Percentiles rank a stretch among this genome's conserved stretches.
These are phyloP conservation scores for Schoenoplectus tabernaemontani DNA, from an alignment of 202 grass and related monocot species.

Conservation along the genomic window DNA sequence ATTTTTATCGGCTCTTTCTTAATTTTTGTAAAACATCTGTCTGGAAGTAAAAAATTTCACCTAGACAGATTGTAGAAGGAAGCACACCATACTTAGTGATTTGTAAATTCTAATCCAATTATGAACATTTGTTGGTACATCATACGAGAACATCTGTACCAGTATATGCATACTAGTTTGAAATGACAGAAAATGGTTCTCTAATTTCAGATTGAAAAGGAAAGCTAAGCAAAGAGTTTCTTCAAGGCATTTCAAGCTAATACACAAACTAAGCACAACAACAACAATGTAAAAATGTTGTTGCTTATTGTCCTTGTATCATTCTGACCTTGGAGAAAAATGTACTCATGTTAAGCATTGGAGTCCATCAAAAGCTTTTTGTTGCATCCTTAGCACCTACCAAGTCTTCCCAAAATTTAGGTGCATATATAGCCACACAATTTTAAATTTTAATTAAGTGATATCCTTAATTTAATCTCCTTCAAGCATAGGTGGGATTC, in stretches of 20 bases:
- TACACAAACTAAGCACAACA: neutral
- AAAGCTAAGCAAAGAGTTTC: neutral
- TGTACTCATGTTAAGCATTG: neutral
- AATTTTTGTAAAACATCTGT: neutral
- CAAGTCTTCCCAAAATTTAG: constrained; percentile 20
- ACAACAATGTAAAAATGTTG: neutral
- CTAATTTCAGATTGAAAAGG: neutral
- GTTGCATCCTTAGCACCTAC: constrained; percentile 35
- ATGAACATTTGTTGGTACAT: neutral
- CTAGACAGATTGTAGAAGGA: neutral
- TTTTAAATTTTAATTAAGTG: too few species aligned
- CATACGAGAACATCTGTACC: neutral
- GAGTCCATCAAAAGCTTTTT: neutral
- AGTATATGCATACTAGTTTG: neutral
- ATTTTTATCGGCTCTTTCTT: neutral
- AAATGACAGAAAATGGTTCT: neutral
- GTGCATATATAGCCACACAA: constrained; percentile 42
- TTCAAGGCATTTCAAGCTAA: neutral
- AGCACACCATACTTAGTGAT: neutral
- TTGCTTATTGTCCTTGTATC: neutral
- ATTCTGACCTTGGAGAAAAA: neutral
- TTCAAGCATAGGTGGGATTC: too few species aligned
- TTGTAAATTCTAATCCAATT: neutral
- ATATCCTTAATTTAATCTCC: too few species aligned
- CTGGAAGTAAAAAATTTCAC: neutral